Base-by-base conservation (phyloP, 768 basidiomycete species). In the Phlebiopsis flavidoalba region DNA sequence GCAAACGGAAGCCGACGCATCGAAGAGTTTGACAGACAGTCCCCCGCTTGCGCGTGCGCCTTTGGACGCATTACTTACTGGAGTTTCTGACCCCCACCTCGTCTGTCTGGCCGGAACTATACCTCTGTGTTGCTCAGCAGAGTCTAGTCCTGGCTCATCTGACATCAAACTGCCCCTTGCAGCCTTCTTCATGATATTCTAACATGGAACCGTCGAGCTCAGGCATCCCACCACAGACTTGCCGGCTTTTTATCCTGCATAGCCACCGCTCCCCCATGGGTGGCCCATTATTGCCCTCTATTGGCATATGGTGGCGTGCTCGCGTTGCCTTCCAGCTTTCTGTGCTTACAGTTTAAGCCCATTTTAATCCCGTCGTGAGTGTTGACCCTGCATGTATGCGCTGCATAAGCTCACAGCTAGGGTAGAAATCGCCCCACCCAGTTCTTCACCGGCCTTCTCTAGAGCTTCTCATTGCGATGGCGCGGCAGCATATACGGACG, bases 361-460 rank as follows among this genome's bases (percentile, higher is more conserved):
- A 15, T 35, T 58, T 3, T 53, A n/a, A n/a, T 24, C 45, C 52
- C 57, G 26, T 35, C 33, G 61, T 62, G 31, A 53, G 61, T 59
- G 8, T 15, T 40, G 15, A 11, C 33, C n/a, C 22, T 55, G 33
- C n/a, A 26, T 57, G 19, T 46, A 47, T 45, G 55, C 46, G 40
- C 55, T 7, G 26, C 24, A 35, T 11, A 22, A n/a, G 15, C 17
- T 15, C 26, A 58, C 48, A 21, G 21, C n/a, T 17, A 31, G 52
- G 21, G 21, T 53, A 43, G 40, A 43, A 43, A 43, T 17, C 40
- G 17, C 40, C 12, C 17, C 11, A 2, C 17, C 40, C 40, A 12
- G 40, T 17, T 12, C 40, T 43, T 43, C 40, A n/a, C n/a, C 40
- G 40, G 40, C 3, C 40, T 43, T 43, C 40, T 43, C 40, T 43